Evolutionary conservation across 2,329 filamentous ascomycete genomes (phyloP).

Genomic region (Colletotrichum phormii): DNA sequence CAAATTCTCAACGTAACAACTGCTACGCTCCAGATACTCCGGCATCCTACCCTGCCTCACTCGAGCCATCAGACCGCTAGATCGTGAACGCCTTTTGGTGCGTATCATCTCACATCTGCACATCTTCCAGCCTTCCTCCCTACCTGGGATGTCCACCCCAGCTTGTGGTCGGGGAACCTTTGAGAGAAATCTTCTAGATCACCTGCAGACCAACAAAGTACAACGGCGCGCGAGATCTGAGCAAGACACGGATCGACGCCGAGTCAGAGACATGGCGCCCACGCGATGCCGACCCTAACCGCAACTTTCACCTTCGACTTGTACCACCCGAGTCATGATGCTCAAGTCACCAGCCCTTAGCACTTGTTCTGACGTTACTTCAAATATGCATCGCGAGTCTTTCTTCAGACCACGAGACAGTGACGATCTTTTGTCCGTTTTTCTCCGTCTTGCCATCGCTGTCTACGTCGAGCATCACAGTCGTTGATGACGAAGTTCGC

Average conservation of each 20-base stretch:
- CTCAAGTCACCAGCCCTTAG: constrained; percentile 20
- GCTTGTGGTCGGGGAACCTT: neutral
- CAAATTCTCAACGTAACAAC: neutral
- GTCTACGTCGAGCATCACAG: neutral
- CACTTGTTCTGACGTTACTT: constrained; percentile 27
- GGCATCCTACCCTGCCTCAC: neutral
- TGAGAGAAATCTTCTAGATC: neutral
- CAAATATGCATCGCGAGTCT: constrained; percentile 14
- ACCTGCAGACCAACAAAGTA: constrained; percentile 16
- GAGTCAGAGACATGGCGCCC: constrained; percentile 32
- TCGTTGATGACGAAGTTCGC: neutral
- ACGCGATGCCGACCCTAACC: constrained; percentile 21
- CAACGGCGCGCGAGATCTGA: constrained; percentile 23
- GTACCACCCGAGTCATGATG: constrained; percentile 25
- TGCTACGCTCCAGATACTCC: neutral
- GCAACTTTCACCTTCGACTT: neutral
- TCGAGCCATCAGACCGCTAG: neutral
- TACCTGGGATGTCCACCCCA: neutral
- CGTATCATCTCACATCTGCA: neutral
- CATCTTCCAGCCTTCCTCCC: neutral
- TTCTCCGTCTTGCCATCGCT: neutral
- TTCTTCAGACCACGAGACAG: constrained; percentile 9
- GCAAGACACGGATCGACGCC: constrained; percentile 29
- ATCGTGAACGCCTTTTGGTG: constrained; percentile 7
- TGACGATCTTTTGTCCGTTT: neutral